Base-by-base conservation (phyloP, 352 stramenopile genomes). In the Pythium apleroticum region DNA sequence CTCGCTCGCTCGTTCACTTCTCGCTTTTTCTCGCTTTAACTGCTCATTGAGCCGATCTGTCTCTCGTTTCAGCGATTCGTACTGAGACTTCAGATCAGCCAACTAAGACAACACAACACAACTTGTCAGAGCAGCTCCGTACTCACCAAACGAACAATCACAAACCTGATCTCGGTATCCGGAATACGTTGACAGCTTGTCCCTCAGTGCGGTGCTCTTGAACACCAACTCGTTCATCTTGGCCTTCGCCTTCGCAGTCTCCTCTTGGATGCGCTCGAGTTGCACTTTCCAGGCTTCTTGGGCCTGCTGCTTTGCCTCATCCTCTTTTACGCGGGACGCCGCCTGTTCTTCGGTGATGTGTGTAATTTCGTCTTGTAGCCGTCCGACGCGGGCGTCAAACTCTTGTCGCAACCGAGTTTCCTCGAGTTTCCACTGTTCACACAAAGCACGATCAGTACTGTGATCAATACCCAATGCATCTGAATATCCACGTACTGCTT, bases 271-370 rank as follows among this genome's bases (percentile, higher is more conserved):
- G 45, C 89, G 90, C 3, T 67, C 69, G 8, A 96, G 59, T 50
- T 90, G 89, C 27, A 84, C 81, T 57, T 92, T 82, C 87, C 87
- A 94, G 41, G 88, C 85, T 2, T 92, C 80, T 11, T 84, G 81
- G 22, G 91, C 75, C 45, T 89, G 78, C 30, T 84, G 66, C 46
- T 87, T 77, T 4, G 86, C 71, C 50, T 93, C 84, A 65, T 84
- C 90, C 24, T 77, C 60, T 59, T 92, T 89, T 3, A 43, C 31
- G 10, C 35, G 46, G 43, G 15, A 27, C 22, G 48, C 48, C 11
- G 22, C 17, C 4, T 37, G 24, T 46, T 60, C 80, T 59, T 91
- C 84, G 25, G 71, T 75, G 6, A 71, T 30, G 11, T 81, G 65
- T 0, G 60, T 65, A 41, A 86, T 91, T 53, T 96, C 85, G 17